These are phyloP conservation scores for Nepenthes alata DNA, from an alignment of 179 eudicot genomes.

Conservation along the genomic window DNA sequence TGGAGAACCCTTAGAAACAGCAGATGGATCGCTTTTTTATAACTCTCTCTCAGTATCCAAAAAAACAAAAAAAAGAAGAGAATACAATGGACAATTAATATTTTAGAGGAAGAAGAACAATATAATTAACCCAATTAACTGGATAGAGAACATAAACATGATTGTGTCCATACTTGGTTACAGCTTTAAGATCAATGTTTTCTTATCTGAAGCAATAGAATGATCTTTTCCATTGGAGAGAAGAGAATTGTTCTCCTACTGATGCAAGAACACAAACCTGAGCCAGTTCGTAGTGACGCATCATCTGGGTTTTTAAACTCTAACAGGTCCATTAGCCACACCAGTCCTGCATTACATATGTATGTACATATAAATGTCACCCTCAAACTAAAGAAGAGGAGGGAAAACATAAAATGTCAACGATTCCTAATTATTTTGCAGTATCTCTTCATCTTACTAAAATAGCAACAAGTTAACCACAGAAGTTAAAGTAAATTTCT, in stretches of 20 bases:
- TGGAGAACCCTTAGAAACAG: background rate
- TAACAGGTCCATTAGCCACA: constrained; percentile 34
- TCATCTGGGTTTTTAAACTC: constrained; percentile 38
- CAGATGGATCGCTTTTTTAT: background rate
- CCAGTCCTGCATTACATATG: constrained; percentile 27
- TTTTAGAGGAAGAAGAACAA: constrained; percentile 1
- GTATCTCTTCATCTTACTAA: no score
- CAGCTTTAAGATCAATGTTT: constrained; percentile 40
- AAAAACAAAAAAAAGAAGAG: background rate
- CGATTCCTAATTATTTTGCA: no score
- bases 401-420: no score
- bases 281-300: constrained; percentile 23
- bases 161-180: constrained; percentile 37
- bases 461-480: no score
- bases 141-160: background rate
- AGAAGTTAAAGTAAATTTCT: no score
- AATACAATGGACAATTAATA: background rate
- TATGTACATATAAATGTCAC: background rate
- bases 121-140: background rate
- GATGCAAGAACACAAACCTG: constrained; percentile 34
- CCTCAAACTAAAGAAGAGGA: no score
- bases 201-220: constrained; percentile 32
- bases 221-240: constrained; percentile 41
- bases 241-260: constrained; percentile 30
- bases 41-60: background rate